phyloP scores from a whole-genome alignment of 352 stramenopile genomes.

The Phytophthora sp. region DNA sequence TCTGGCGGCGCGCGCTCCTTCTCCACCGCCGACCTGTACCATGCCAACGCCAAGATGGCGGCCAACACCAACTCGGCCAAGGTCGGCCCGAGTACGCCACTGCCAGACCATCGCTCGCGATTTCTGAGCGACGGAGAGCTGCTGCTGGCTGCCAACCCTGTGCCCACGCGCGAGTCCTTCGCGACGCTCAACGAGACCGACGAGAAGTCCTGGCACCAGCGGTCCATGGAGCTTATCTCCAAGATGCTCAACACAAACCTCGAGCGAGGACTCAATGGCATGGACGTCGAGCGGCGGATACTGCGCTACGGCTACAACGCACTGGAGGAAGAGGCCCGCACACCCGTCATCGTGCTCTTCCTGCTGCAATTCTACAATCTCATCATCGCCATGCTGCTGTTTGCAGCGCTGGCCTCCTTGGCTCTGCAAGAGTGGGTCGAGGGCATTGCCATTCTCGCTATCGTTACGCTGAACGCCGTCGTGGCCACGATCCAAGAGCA shows the following conservation, averaged over 20 bases:
- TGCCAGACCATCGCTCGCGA: conserved; percentile 51
- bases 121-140: conserved; percentile 73
- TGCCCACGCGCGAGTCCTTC: conserved; percentile 56
- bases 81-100: conserved; percentile 10
- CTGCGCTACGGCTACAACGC: conserved; percentile 57
- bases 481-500: conserved; percentile 74
- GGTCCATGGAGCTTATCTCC: conserved; percentile 47
- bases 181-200: conserved; percentile 58
- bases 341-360: conserved; percentile 69
- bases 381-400: conserved; percentile 71
- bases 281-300: conserved; percentile 50
- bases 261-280: conserved; percentile 47
- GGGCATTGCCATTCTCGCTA: conserved; percentile 72
- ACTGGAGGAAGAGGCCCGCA: conserved; percentile 67
- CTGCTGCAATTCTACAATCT: conserved; percentile 85
- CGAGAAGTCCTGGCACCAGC: conserved; percentile 57
- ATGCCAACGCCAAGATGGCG: conserved; percentile 31
- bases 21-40: conserved; percentile 36
- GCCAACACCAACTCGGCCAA: conserved; percentile 25
- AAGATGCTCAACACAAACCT: conserved; percentile 63
- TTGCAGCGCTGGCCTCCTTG: conserved; percentile 63
- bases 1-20: conserved; percentile 29
- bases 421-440: conserved; percentile 70
- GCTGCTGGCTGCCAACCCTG: conserved; percentile 56
- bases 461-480: conserved; percentile 64